Conservation (phyloP, 495 filamentous ascomycete species). For the Aspergillus cavernicola region DNA sequence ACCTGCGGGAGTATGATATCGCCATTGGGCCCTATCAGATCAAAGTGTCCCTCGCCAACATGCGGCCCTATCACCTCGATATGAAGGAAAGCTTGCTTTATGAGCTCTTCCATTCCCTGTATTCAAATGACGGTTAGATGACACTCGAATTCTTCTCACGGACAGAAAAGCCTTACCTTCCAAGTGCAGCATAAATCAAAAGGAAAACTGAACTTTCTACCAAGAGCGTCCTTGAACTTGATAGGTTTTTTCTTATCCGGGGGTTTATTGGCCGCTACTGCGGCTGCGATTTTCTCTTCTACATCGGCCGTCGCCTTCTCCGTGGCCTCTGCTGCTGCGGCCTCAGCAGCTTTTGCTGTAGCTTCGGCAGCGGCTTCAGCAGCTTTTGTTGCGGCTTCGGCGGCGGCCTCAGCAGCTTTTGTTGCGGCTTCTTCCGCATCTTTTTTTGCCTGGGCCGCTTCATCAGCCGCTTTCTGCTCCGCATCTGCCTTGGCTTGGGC, state of each 20-base stretch:
- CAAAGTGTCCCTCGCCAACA: constrained; percentile 81
- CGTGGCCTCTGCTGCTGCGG: constrained; percentile 25
- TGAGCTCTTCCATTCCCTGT: constrained; percentile 81
- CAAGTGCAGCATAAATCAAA: constrained; percentile 76
- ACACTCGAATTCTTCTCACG: too few relatives aligned
- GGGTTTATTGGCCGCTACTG: constrained; percentile 23
- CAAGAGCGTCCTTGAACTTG: constrained; percentile 84
- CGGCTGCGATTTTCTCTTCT: constrained; percentile 17
- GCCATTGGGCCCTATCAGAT: constrained; percentile 76
- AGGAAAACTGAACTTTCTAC: constrained; percentile 82
- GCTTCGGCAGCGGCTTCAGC: constrained; percentile 23
- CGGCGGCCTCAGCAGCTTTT: constrained; percentile 24
- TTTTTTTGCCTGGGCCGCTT: constrained; percentile 29
- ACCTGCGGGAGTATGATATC: constrained; percentile 85
- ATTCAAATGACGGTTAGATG: constrained; percentile 13
- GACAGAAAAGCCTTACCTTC: constrained; percentile 53
- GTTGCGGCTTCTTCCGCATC: constrained; percentile 34
- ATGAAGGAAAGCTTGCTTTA: constrained; percentile 82
- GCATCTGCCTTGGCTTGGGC: constrained; percentile 44
- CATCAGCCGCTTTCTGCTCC: constrained; percentile 42
- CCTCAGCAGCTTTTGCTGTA: constrained; percentile 20
- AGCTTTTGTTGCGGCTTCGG: constrained; percentile 19
- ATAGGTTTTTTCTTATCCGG: constrained; percentile 60
- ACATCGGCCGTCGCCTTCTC: constrained; percentile 12
- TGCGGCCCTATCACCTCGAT: constrained; percentile 79